Conservation (phyloP, 305 asterid genomes). For the Fraxinus angustifolia region DNA sequence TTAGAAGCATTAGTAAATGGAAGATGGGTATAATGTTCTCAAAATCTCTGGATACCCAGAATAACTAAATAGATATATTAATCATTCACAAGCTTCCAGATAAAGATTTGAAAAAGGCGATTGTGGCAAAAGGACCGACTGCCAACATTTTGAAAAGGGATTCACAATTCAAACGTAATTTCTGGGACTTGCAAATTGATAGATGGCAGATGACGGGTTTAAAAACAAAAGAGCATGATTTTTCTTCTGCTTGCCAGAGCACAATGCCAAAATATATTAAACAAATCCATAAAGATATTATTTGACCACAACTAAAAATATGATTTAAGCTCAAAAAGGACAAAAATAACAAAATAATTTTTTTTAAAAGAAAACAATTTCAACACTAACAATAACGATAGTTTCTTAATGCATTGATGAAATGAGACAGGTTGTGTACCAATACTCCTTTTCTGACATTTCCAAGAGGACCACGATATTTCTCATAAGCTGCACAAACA, state of each 20-base stretch:
- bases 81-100: background rate
- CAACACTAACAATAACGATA: background rate
- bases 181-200: background rate
- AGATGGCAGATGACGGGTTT: background rate
- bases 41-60: constrained; percentile 6
- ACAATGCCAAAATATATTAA: background rate
- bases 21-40: background rate
- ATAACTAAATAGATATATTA: background rate
- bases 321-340: background rate
- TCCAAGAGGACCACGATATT: constrained; percentile 89
- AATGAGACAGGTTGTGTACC: constrained; percentile 40
- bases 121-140: background rate
- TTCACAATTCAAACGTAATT: background rate
- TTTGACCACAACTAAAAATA: background rate
- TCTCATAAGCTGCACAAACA: constrained; percentile 73
- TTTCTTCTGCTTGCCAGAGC: background rate
- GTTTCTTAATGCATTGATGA: background rate
- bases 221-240: background rate
- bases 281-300: background rate
- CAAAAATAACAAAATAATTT: background rate
- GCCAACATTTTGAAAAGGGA: background rate
- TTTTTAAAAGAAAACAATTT: background rate
- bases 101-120: background rate
- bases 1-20: constrained; percentile 17
- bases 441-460: constrained; percentile 98